Base-by-base conservation (phyloP, 352 stramenopile genomes). In the Globisporangium takayamanum region DNA sequence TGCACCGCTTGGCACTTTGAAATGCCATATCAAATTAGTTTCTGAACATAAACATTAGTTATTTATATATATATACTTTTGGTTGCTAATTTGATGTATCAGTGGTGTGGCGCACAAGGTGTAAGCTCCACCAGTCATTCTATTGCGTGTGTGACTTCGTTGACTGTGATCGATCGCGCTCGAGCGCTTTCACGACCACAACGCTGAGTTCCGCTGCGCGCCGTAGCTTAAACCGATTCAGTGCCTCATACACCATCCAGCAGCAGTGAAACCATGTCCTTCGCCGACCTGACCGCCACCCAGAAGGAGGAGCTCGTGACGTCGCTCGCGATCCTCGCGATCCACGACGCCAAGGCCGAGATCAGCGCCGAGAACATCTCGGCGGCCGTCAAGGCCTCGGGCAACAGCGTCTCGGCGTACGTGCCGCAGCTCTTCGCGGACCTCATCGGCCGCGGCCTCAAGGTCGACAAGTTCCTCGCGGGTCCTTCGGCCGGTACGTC, bases 391-490 rank as follows among this genome's bases (percentile, higher is more conserved):
- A 66, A 73, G 62, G 83, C 86, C 65, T 90, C 86, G 69, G 75
- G 75, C 72, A 88, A 89, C 76, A 74, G 81, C 49, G 86, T 95
- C 60, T 59, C 81, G 54, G 68, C 84, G 50, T 89, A 91, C 80
- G 47, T 93, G 30, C 82, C 86, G 48, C 71, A 80, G 65, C 80
- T 95, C 67, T 95, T 92, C 69, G 80, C 86, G 36, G 83, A 93
- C 68, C 71, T 92, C 60, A 83, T 94, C 61, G 68, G 67, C 68
- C 82, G 82, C 51, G 84, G 84, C 66, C 74, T 94, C 62, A 84
- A 85, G 71, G 75, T 95, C 48, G 84, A 92, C 67, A 94, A 93
- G 76, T 90, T 93, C 78, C 77, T 95, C 41, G 86, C 84, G 59
- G 84, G 86, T 53, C 86, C 86, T 56, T 95, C 86, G 66, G 84